Evolutionary conservation across 2,329 filamentous ascomycete species (phyloP).

Genomic region (Fusarium pininemorale): DNA sequence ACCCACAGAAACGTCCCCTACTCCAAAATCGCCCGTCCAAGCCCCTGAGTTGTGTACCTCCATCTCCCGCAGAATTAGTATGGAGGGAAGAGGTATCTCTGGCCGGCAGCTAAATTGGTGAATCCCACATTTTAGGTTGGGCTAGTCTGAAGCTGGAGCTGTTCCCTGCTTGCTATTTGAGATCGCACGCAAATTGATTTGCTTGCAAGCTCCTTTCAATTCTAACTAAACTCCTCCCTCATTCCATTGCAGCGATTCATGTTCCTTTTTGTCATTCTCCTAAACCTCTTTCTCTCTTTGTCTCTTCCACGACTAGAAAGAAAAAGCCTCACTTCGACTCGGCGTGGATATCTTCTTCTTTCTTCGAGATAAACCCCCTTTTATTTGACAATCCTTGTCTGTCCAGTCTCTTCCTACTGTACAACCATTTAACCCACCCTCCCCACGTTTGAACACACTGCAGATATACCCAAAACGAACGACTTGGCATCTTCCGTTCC

Average conservation of each 20-base stretch:
- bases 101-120: slow-evolving; percentile 34
- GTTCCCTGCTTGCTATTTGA: neutral
- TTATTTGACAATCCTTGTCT: slow-evolving; percentile 38
- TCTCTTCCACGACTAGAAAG: neutral
- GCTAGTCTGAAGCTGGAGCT: slow-evolving; percentile 21
- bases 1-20: slow-evolving; percentile 22
- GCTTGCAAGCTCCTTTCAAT: slow-evolving; percentile 11
- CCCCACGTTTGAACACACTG: slow-evolving; percentile 21
- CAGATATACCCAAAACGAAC: slow-evolving; percentile 15
- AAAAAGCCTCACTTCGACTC: too few species aligned
- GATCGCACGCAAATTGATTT: slow-evolving; percentile 1
- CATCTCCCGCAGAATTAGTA: neutral
- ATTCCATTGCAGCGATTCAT: slow-evolving; percentile 22
- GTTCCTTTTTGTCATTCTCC: slow-evolving; percentile 1
- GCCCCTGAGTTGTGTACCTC: slow-evolving; percentile 24
- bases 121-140: slow-evolving; percentile 32
- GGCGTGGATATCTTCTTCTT: neutral
- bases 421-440: slow-evolving; percentile 7
- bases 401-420: slow-evolving; percentile 28
- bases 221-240: slow-evolving; percentile 18
- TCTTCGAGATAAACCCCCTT: neutral
- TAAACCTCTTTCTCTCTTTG: neutral
- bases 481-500: slow-evolving; percentile 21
- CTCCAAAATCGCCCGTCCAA: slow-evolving; percentile 22
- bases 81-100: too few species aligned